A percentile compares a stretch with the other conserved stretches of the same genome.
phyloP scores from a whole-genome alignment of 129 eudicot species.

The Gnaphalium uliginosum region DNA sequence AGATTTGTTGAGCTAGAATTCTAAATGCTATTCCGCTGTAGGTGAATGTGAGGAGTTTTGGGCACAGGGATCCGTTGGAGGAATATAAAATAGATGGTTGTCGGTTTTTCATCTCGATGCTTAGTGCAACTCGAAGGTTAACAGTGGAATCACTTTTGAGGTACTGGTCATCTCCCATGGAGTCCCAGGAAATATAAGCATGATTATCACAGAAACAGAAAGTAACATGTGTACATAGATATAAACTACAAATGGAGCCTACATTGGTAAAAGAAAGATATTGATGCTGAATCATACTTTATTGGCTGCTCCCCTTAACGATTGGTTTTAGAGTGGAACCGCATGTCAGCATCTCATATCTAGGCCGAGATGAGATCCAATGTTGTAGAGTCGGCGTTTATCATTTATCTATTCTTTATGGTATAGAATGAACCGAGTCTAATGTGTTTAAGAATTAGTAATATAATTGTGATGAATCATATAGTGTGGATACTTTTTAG shows the following conservation, averaged over 20 bases:
- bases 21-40: conserved; percentile 22
- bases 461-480: not conserved
- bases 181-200: conserved; percentile 56
- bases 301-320: no score
- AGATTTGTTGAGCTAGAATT: not conserved
- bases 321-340: no score
- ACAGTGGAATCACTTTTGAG: conserved; percentile 82
- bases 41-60: conserved; percentile 97
- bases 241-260: no score
- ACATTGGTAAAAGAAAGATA: not conserved
- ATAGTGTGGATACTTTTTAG: not conserved
- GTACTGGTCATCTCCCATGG: conserved; percentile 90
- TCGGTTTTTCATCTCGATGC: conserved; percentile 92
- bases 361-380: not conserved
- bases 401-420: not conserved
- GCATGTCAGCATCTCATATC: no score
- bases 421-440: not conserved
- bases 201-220: conserved; percentile 11
- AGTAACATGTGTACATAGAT: not conserved
- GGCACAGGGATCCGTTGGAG: conserved; percentile 94
- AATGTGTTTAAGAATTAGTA: not conserved
- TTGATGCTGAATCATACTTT: not conserved
- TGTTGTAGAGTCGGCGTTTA: not conserved
- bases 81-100: conserved; percentile 99
- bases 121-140: conserved; percentile 76